Evolutionary conservation across 2,329 filamentous ascomycete species (phyloP), one percentile per base, ranked within the genome.

Genomic region (Delphinella strobiligena): DNA sequence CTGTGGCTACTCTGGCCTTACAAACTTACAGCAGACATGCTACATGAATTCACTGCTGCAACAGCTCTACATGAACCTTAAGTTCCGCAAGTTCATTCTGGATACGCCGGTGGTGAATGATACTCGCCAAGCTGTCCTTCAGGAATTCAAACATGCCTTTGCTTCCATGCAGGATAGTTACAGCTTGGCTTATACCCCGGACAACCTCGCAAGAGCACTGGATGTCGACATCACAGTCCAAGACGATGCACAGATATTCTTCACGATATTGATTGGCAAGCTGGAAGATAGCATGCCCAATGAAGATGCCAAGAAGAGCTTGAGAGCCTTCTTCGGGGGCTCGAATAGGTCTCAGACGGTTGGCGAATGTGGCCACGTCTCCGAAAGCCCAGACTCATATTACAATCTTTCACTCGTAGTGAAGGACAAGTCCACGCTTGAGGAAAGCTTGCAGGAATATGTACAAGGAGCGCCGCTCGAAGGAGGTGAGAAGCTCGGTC

Each of bases 221-320:
- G 70, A 75, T 12, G 93, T 98, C 46, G 87, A 96, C 58, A 80
- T 93, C 18, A 77, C 80, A 41, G 77, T 83, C 43, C 91, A 98
- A 59, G 96, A 98, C 85, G 91, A 98, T 55, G 91, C 95, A 4
- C 91, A 96, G 50, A 88, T 95, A 56, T 98, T 96, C 56, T 96
- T 93, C 64, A 94, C 91, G 52, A 71, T 94, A 4, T 71, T 98
- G 0, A 91, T 96, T 51, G 87, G 93, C 58, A 76, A 87, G 18
- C 87, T 87, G 74, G 93, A 98, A 55, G 74, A 76, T 7, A 85
- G 94, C 52, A 76, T 96, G 47, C 60, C 72, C 14, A 71, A 73
- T 8, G 61, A 68, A 2, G 70, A 77, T n/a, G 75, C 77, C 24
- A 93, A 84, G 59, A 78, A 75, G 47, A 64, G 62, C 16, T 81